These are phyloP conservation scores for Paraphaeosphaeria minitans DNA, from an alignment of 2,329 filamentous ascomycete species.

Conservation along the genomic window DNA sequence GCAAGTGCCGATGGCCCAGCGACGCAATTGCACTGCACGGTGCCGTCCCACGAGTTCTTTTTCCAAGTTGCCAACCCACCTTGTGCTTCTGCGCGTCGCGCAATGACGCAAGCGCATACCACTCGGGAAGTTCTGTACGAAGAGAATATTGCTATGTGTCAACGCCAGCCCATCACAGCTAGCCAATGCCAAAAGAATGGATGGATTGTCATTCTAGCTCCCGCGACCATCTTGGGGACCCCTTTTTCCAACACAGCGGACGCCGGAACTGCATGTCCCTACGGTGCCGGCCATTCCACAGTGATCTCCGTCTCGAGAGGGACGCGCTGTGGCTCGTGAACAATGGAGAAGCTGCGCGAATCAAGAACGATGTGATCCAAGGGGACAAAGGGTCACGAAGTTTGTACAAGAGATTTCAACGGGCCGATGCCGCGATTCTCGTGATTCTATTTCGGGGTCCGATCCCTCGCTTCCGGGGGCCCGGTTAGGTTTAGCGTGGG, in stretches of 20 bases:
- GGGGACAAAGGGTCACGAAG: not conserved
- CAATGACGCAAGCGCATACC: constrained; percentile 3
- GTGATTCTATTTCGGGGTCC: not conserved
- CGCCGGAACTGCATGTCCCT: constrained; percentile 9
- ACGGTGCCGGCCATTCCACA: not conserved
- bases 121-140: not conserved
- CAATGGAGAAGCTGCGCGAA: not conserved
- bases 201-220: not conserved
- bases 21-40: not conserved
- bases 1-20: not conserved
- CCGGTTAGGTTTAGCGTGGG: not conserved
- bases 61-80: not conserved
- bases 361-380: not conserved
- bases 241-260: not conserved
- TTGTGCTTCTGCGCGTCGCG: not conserved
- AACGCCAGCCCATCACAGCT: constrained; percentile 1
- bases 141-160: constrained; percentile 1
- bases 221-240: not conserved
- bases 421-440: not conserved
- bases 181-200: not conserved
- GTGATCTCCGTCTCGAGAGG: not conserved
- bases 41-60: constrained; percentile 1
- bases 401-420: not conserved
- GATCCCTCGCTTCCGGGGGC: not conserved
- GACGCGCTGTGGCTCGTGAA: not conserved